Conservation (phyloP, 192 early-diverging fungal genomes). For the Entophlyctis helioformis region DNA sequence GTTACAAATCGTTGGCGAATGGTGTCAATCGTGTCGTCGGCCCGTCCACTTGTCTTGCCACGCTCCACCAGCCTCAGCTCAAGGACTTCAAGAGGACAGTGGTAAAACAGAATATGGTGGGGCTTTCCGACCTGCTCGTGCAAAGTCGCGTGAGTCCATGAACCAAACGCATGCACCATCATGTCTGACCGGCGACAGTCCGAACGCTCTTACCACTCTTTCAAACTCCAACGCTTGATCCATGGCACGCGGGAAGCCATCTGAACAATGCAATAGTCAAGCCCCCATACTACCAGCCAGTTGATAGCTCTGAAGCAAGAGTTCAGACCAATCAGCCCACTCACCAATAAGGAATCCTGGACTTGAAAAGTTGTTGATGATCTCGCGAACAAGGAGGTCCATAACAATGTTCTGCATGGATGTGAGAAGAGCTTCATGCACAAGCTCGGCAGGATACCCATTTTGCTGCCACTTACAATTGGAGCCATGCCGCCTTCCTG, state of each 20-base stretch:
- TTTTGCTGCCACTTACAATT: constrained; percentile 2
- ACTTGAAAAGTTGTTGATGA: constrained; percentile 12
- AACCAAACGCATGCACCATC: background rate
- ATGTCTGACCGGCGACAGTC: background rate
- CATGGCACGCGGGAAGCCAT: constrained; percentile 41
- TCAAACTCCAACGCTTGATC: constrained; percentile 42
- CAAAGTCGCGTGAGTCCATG: no score
- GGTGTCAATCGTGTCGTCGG: constrained; percentile 44
- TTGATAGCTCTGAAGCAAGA: no score
- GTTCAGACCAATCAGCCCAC: no score
- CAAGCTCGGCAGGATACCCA: no score
- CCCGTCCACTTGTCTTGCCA: constrained; percentile 36
- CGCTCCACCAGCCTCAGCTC: constrained; percentile 35
- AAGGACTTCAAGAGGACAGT: constrained; percentile 37
- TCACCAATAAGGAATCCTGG: constrained; percentile 29
- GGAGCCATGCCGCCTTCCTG: constrained; percentile 83
- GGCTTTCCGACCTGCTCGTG: constrained; percentile 5
- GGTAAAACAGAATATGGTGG: constrained; percentile 17
- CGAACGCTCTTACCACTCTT: constrained; percentile 1
- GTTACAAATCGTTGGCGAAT: constrained; percentile 36
- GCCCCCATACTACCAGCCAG: no score
- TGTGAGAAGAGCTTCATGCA: no score
- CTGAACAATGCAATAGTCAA: constrained; percentile 3
- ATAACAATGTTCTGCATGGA: constrained; percentile 21
- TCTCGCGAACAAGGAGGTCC: constrained; percentile 18